phyloP scores from a whole-genome alignment of 2,329 filamentous ascomycete genomes.

The Penicillium sp. region DNA sequence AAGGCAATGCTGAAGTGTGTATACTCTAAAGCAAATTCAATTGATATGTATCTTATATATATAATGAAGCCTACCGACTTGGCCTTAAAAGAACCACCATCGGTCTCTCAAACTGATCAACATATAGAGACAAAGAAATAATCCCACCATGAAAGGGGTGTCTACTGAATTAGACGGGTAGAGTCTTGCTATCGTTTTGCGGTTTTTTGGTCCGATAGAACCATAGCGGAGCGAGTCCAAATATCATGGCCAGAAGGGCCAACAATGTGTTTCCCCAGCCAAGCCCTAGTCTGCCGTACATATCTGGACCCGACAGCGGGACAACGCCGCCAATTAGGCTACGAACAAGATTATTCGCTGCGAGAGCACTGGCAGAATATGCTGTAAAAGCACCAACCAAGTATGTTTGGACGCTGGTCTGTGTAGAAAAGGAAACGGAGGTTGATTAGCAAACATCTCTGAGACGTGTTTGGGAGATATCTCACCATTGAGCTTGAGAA shows the following conservation, averaged over 20 bases:
- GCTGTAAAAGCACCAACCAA: slow-evolving; percentile 42
- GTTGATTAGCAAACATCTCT: neutral
- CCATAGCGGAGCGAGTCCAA: neutral
- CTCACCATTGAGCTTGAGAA: slow-evolving; percentile 26
- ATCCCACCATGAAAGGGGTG: no score
- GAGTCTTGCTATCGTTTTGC: neutral
- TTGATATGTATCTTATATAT: no score
- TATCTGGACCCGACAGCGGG: slow-evolving; percentile 47
- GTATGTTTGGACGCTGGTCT: slow-evolving; percentile 28
- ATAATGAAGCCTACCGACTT: no score
- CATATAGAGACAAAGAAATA: no score
- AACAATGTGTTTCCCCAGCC: slow-evolving; percentile 46
- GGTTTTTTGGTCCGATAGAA: neutral
- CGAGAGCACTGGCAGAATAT: slow-evolving; percentile 48
- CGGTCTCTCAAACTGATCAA: no score
- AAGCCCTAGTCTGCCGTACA: slow-evolving; percentile 36
- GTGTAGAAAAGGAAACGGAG: neutral
- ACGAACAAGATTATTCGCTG: slow-evolving; percentile 47
- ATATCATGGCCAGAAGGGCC: slow-evolving; percentile 16
- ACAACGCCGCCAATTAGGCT: slow-evolving; percentile 51
- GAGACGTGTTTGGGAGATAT: neutral
- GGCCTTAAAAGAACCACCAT: no score
- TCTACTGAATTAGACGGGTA: neutral
- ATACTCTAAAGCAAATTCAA: no score
- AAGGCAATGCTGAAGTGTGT: no score